phyloP scores from a whole-genome alignment of 1,139 yeast genomes.

The Petasospora fabianii region DNA sequence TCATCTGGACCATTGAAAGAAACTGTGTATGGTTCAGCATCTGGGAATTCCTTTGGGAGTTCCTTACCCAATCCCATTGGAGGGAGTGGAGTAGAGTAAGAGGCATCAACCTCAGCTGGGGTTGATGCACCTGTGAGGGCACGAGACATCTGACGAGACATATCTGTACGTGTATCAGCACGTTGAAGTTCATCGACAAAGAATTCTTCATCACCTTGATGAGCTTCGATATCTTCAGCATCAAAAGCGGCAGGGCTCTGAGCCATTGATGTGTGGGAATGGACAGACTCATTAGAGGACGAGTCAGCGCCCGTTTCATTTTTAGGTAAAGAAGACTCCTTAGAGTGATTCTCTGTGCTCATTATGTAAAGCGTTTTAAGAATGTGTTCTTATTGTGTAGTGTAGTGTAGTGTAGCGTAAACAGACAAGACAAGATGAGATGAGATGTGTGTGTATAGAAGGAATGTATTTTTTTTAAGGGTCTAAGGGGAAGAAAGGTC shows the following conservation, averaged over 20 bases:
- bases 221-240: conserved; percentile 8
- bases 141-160: conserved; percentile 20
- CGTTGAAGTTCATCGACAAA: conserved; percentile 11
- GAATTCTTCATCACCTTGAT: conserved; percentile 2
- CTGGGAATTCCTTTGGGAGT: conserved; percentile 51
- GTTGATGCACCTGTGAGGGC: conserved; percentile 16
- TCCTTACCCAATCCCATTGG: conserved; percentile 57
- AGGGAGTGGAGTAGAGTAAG: conserved; percentile 34
- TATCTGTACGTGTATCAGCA: conserved; percentile 9
- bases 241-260: conserved; percentile 2
- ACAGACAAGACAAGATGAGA: no score
- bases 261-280: conserved; percentile 1
- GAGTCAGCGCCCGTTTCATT: neutral
- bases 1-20: conserved; percentile 59
- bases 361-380: no score
- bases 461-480: no score
- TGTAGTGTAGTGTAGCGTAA: no score
- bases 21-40: conserved; percentile 48
- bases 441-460: no score
- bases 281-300: neutral
- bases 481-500: no score
- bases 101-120: conserved; percentile 28
- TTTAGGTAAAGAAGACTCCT: conserved; percentile 11
- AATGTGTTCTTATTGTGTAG: no score
- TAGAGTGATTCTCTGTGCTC: conserved; percentile 8